Evolutionary conservation across 768 basidiomycete genomes (phyloP).

Genomic region (Suillus lakei): DNA sequence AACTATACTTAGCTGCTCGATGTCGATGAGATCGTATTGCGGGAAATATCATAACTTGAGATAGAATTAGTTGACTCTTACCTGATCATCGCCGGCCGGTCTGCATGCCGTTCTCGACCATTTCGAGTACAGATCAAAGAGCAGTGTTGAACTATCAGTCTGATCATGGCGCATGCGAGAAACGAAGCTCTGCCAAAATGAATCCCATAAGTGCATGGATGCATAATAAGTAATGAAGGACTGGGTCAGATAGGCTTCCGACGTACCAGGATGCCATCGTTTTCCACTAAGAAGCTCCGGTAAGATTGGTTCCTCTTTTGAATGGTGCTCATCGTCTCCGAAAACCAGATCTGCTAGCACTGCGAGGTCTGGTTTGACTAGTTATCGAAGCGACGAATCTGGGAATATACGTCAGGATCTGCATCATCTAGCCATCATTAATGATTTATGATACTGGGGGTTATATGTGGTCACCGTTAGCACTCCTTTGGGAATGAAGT

Average conservation of each 20-base stretch:
- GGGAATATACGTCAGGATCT: conserved; percentile 34
- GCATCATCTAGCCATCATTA: conserved; percentile 25
- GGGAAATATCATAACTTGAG: not conserved
- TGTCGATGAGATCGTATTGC: not conserved
- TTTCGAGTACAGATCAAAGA: not conserved
- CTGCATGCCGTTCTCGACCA: not conserved
- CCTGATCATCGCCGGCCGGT: not conserved
- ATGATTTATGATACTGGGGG: not conserved
- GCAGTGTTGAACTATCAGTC: not conserved
- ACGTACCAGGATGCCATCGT: not conserved
- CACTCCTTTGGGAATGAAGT: conserved; percentile 37
- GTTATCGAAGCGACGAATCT: conserved; percentile 24
- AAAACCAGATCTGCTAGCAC: conserved; percentile 28
- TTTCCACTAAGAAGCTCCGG: not conserved
- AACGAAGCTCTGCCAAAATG: not conserved
- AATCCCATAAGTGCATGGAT: not conserved
- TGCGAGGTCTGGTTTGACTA: conserved; percentile 21
- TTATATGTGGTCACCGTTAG: conserved; percentile 24
- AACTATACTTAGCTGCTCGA: not conserved
- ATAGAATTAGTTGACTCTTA: not conserved
- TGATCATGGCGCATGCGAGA: not conserved
- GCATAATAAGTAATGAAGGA: not conserved
- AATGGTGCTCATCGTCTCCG: conserved; percentile 23
- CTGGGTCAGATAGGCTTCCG: not conserved
- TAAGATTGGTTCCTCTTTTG: not conserved